phyloP scores from a whole-genome alignment of 306 rosid species.

The Inga laurina region DNA sequence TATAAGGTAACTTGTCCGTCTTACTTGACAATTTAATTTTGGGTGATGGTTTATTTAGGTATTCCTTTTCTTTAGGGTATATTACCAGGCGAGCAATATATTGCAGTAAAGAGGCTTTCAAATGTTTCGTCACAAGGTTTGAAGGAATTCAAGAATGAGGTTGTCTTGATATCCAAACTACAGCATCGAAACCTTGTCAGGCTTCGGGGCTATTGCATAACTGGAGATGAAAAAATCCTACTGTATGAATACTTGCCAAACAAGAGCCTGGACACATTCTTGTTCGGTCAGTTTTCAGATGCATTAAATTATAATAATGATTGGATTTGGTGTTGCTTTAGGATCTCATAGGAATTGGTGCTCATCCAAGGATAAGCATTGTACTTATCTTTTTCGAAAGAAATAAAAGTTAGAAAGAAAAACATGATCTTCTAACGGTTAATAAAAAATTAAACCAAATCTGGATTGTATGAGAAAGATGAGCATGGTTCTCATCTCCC shows the following conservation, averaged over 20 bases:
- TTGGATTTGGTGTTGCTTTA: not conserved
- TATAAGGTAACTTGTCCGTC: conserved; percentile 41
- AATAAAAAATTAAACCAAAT: not conserved
- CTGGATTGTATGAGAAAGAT: not conserved
- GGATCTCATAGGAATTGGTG: not conserved
- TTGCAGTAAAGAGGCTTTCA: conserved; percentile 45
- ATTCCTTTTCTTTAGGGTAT: conserved; percentile 30
- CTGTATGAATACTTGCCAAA: conserved; percentile 49
- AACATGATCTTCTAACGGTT: not conserved
- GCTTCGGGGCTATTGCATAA: conserved; percentile 44
- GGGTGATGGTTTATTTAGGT: not conserved
- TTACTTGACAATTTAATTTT: not conserved
- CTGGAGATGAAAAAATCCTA: conserved; percentile 40
- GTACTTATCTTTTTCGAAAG: not conserved
- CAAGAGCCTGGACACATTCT: conserved; percentile 39
- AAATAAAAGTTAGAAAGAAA: too few species aligned
- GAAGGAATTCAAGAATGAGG: conserved; percentile 47
- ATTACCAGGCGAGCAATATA: conserved; percentile 30
- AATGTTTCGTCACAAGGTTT: conserved; percentile 41
- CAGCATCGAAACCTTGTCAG: conserved; percentile 52
- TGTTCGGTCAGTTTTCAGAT: conserved; percentile 40
- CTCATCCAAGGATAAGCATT: not conserved
- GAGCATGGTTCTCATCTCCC: not conserved
- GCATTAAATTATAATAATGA: not conserved
- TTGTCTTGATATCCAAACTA: conserved; percentile 45